Percentiles rank a stretch among this genome's conserved stretches.
These are phyloP conservation scores for Helminthosporium solani DNA, from an alignment of 2,329 filamentous ascomycete genomes.

Conservation along the genomic window DNA sequence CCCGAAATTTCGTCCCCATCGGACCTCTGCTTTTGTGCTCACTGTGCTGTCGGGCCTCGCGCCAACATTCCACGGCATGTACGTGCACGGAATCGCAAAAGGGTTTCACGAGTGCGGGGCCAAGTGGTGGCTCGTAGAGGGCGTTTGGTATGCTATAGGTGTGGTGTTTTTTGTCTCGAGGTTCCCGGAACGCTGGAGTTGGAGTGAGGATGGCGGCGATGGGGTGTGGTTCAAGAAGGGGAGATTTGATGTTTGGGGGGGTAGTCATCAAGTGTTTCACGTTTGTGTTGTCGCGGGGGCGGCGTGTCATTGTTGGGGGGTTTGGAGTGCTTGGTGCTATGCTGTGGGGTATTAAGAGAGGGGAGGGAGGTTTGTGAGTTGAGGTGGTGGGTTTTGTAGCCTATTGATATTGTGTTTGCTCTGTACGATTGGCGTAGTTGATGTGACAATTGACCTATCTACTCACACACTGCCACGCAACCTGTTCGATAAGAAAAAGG, in stretches of 20 bases:
- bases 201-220: slow-evolving; percentile 1
- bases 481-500: no score
- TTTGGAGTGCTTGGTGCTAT: slow-evolving; percentile 21
- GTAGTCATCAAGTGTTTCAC: slow-evolving; percentile 25
- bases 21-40: slow-evolving; percentile 20
- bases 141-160: slow-evolving; percentile 21
- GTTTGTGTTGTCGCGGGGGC: slow-evolving; percentile 21
- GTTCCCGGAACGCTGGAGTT: slow-evolving; percentile 17
- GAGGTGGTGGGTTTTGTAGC: no score
- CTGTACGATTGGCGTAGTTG: no score
- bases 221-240: slow-evolving; percentile 6
- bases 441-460: no score
- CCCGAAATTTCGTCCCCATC: slow-evolving; percentile 22
- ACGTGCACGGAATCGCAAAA: slow-evolving; percentile 11
- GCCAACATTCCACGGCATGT: slow-evolving; percentile 20
- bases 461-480: no score
- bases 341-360: slow-evolving; percentile 2
- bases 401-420: no score
- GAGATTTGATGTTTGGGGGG: slow-evolving; percentile 18
- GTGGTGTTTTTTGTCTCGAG: slow-evolving; percentile 19
- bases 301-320: slow-evolving; percentile 24
- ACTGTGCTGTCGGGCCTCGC: slow-evolving; percentile 22
- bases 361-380: background rate
- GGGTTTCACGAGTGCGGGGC: slow-evolving; percentile 17
- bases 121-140: slow-evolving; percentile 25